Base-by-base conservation (phyloP, 352 stramenopile species). In the Phytophthora cajani region DNA sequence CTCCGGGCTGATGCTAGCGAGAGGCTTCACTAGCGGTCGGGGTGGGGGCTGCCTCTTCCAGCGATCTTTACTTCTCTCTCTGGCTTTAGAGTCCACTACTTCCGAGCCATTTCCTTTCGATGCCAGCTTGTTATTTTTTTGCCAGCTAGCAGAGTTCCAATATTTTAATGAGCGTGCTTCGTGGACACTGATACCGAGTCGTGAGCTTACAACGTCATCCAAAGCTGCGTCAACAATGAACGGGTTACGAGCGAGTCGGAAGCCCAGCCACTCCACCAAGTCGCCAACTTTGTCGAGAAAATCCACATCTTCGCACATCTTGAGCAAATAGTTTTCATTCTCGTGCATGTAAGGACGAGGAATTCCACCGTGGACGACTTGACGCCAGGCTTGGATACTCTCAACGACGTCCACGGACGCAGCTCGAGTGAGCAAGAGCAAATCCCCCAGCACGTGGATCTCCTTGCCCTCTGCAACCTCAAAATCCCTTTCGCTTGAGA, bases 381-480 rank as follows among this genome's bases (percentile, higher is more conserved):
- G 19, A 7, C 84, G 65, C 84, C 81, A 91, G 0, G 53, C 46
- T 9, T 79, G 52, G 11, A 91, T 69, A 55, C 67, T 75, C 50
- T 89, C 82, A 4, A 91, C 78, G 0, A 91, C 84, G 53, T 82
- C 81, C 50, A 90, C 80, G 0, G 84, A 90, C 62, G 81, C 78
- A 12, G 74, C 74, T 19, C 84, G 84, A 47, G 79, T 62, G 5
- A 89, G 40, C 14, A 91, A 62, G 17, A 91, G 63, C 63, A 80
- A 74, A 60, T 91, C 84, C 2, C 84, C 84, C 3, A 91, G 42
- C 8, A 89, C 63, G 5, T 88, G 71, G 21, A 91, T 78, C 58
- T 87, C 76, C n/a, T 86, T 85, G 11, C 75, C 74, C 52, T 66
- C 63, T 16, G 67, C 63, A 53, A 85, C 47, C 7, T 61, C 57